Conservation (phyloP, 2,329 filamentous ascomycete species). For the Cladorrhinum sp. region DNA sequence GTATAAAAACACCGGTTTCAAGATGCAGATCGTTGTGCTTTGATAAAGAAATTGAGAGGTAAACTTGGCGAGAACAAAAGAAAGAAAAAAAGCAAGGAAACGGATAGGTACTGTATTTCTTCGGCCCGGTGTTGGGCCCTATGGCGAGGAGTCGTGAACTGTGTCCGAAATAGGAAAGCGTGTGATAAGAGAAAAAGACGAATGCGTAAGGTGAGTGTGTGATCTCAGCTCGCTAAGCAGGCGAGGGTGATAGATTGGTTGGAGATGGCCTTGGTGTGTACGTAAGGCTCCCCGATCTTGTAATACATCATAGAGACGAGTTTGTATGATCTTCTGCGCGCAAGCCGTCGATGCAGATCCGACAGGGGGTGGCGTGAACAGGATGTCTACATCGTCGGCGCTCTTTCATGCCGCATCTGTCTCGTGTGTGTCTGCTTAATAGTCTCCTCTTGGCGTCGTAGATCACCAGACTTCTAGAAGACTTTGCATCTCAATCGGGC, state of each 20-base stretch:
- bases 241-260: not conserved
- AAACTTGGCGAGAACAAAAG: too few relatives aligned
- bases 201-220: not conserved
- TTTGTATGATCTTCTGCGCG: slow-evolving; percentile 7
- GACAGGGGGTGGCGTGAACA: slow-evolving; percentile 8
- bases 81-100: too few relatives aligned
- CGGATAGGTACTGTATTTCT: too few relatives aligned
- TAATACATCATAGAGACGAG: not conserved
- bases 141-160: not conserved
- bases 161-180: not conserved
- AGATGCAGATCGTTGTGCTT: not conserved
- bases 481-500: not conserved
- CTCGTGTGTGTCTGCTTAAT: slow-evolving; percentile 14
- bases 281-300: not conserved
- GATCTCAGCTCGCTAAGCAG: slow-evolving; percentile 8
- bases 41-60: too few relatives aligned
- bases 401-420: slow-evolving; percentile 13
- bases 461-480: slow-evolving; percentile 21
- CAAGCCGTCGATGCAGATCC: slow-evolving; percentile 4
- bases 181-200: not conserved
- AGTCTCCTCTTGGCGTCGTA: slow-evolving; percentile 12
- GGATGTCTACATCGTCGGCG: slow-evolving; percentile 4
- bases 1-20: not conserved
- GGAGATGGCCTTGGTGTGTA: not conserved
- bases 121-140: too few relatives aligned